A percentile compares a stretch with the other conserved stretches of the same genome.
Evolutionary conservation across 352 stramenopile genomes (phyloP).

Genomic region (Peronospora destructor): DNA sequence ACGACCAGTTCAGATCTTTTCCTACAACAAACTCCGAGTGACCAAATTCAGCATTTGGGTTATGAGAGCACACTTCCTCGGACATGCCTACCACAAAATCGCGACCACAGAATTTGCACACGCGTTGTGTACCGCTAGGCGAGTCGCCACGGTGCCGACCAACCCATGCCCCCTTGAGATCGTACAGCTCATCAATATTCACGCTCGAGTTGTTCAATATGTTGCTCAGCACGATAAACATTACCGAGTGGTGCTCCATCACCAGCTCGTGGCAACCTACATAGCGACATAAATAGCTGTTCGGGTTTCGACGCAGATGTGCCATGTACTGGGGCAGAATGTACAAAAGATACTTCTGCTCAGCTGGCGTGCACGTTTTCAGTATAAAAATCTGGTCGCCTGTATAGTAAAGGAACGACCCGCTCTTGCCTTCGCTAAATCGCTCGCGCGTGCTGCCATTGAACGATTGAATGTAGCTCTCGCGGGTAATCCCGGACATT

Average conservation of each 20-base stretch:
- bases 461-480: constrained; percentile 76
- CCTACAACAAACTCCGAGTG: constrained; percentile 76
- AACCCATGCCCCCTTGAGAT: constrained; percentile 89
- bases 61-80: constrained; percentile 63
- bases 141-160: constrained; percentile 62
- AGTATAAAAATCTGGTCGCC: constrained; percentile 85
- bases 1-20: constrained; percentile 86
- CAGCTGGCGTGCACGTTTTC: constrained; percentile 80
- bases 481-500: constrained; percentile 71
- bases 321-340: constrained; percentile 86
- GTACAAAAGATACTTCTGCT: constrained; percentile 79
- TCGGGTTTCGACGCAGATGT: constrained; percentile 71
- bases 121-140: constrained; percentile 55
- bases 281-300: constrained; percentile 85
- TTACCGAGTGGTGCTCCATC: constrained; percentile 78
- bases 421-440: constrained; percentile 87
- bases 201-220: constrained; percentile 82
- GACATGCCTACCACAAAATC: constrained; percentile 86
- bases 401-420: constrained; percentile 87
- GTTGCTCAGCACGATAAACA: constrained; percentile 86
- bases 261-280: constrained; percentile 85
- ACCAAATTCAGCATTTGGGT: constrained; percentile 50
- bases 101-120: constrained; percentile 84
- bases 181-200: constrained; percentile 85
- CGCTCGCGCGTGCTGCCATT: constrained; percentile 70